Base-by-base conservation (phyloP, 441 rosid species). In the Pelargonium australe region DNA sequence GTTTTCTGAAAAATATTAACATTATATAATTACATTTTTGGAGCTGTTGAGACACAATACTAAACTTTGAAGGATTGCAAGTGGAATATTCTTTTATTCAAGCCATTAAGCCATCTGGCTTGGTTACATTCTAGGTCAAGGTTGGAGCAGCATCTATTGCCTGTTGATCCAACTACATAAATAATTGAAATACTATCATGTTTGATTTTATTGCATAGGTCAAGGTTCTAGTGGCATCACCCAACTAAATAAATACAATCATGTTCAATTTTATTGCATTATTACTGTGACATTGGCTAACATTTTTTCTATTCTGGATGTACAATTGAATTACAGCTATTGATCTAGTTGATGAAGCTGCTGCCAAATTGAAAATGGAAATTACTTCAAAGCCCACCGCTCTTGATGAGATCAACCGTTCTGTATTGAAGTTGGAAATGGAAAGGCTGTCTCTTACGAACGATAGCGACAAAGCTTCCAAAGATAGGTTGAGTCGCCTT, bases 301-400 rank as follows among this genome's bases (percentile, higher is more conserved):
- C 43, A 9, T 49, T 61, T 41, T 43, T 5, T n/a, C 58, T 43
- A 57, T 1, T 4, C 72, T 40, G 28, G 47, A 49, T 49, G 7
- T 47, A n/a, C 69, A n/a, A 28, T 65, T 25, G 17, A 6, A 97
- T 92, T 76, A 92, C 92, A 80, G 99, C 99, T 2, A 95, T 95
- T 63, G 99, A 95, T 76, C 84, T 95, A 89, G 82, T 95, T 65
- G 98, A 95, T 84, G 99, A 95, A 81, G 99, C 98, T 70, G 99
- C 98, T 68, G 92, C 99, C 75, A 89, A 97, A 37, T 95, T 77
- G 99, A 95, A 88, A 76, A 95, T 92, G 99, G 98, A 95, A 78
- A 95, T 95, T 58, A 90, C 98, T 34, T 92, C 99, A 19, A 95
- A 92, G 76, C 99, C 99, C 60, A 92, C 96, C 71, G 95, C 90